Evolutionary conservation across 2,329 filamentous ascomycete genomes (phyloP).

Genomic region (Aulographum hederae): DNA sequence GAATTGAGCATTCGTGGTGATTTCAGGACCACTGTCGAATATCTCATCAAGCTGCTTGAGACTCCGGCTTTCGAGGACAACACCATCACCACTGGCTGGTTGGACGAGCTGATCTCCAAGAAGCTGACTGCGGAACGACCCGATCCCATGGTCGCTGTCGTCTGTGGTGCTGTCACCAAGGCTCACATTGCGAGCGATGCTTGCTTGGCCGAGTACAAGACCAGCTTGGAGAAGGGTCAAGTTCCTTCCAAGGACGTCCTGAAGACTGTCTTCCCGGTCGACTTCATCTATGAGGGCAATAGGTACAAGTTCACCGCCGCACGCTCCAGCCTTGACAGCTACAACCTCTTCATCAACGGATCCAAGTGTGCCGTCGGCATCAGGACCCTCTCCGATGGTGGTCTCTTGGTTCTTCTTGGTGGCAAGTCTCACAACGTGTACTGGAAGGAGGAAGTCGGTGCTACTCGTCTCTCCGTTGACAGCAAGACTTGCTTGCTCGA

Average conservation of each 20-base stretch:
- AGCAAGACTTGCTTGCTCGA: slow-evolving; percentile 96
- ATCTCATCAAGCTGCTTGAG: slow-evolving; percentile 95
- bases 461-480: slow-evolving; percentile 87
- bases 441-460: slow-evolving; percentile 98
- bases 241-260: slow-evolving; percentile 91
- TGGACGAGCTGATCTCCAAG: slow-evolving; percentile 96
- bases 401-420: slow-evolving; percentile 73
- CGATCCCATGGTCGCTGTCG: slow-evolving; percentile 80
- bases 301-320: slow-evolving; percentile 98
- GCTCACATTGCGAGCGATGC: slow-evolving; percentile 86
- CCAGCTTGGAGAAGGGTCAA: slow-evolving; percentile 88
- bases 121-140: slow-evolving; percentile 92
- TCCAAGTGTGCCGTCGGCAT: slow-evolving; percentile 92
- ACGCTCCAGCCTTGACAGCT: slow-evolving; percentile 78
- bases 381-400: slow-evolving; percentile 81
- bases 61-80: slow-evolving; percentile 97
- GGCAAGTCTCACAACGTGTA: slow-evolving; percentile 96
- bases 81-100: slow-evolving; percentile 97
- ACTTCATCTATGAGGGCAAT: slow-evolving; percentile 95
- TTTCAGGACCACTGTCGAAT: slow-evolving; percentile 96
- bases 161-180: slow-evolving; percentile 88
- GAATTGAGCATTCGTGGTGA: slow-evolving; percentile 98
- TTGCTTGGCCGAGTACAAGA: slow-evolving; percentile 72
- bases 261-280: slow-evolving; percentile 92
- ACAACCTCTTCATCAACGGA: slow-evolving; percentile 96